Base-by-base conservation (phyloP, 371 early-diverging fungal species). In the Circinella minor region DNA sequence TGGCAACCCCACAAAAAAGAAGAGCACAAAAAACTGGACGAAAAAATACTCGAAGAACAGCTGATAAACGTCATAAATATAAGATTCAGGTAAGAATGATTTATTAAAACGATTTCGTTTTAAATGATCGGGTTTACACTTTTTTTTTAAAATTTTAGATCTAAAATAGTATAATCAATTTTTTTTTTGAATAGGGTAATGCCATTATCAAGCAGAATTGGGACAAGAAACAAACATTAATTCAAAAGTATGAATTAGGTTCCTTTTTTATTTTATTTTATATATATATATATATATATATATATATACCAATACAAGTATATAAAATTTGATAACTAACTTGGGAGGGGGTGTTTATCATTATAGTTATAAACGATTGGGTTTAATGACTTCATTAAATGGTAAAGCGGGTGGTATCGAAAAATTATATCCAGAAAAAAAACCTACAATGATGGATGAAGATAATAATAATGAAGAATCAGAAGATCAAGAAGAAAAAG, bases 371-470 rank as follows among this genome's bases (percentile, higher is more conserved):
- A 81, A 77, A 62, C 85, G 85, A 43, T 74, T 94, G 39, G 98
- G 98, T 17, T 83, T 97, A 17, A 75, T 92, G 51, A 83, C 94
- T 1, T 76, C 86, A 4, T 75, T 97, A 65, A 95, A 96, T 78
- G 95, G 95, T 6, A 78, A 83, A 9, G 64, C 81, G 3, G 96
- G 96, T 61, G 95, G 94, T 38, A 66, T 63, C 39, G 82, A 81
- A 70, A 75, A 75, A 62, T 69, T 64, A 71, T 80, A 71, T 65
- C 75, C 66, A 3, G 67, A 71, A 13, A 20, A 60, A n/a, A 73
- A 73, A 46, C 71, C 74, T 13, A 27, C 27, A 27, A 27, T 27
- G 27, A 27, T 27, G 27, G 27, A 27, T 27, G 74, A 73, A 13
- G 69, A 80, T 70, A 5, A 5, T 49, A 62, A 64, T 68, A 64